Conservation (phyloP, 192 early-diverging fungal species). For the Dissophora ornata region DNA sequence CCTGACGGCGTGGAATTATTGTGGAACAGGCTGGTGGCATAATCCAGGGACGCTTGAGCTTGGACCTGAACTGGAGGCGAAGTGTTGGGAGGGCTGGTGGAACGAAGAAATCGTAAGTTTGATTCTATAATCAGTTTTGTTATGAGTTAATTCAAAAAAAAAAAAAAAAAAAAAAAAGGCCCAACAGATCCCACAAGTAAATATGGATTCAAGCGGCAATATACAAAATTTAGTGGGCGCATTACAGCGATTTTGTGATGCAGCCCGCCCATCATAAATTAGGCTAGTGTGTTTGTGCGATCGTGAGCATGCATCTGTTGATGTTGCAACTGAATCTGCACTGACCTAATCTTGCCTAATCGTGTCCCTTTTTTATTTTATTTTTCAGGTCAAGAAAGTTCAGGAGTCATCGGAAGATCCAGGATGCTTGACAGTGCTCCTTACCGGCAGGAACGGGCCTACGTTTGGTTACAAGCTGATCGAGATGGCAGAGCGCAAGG, state of each 20-base stretch:
- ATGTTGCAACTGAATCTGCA: not conserved
- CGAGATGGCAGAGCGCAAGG: constrained; percentile 44
- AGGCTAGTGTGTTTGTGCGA: not conserved
- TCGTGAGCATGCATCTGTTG: too few species aligned
- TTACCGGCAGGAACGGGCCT: constrained; percentile 46
- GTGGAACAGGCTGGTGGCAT: constrained; percentile 68
- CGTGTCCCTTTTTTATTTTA: not conserved
- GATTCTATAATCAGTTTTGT: too few species aligned
- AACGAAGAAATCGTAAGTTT: constrained; percentile 49
- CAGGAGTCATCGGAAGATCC: constrained; percentile 53
- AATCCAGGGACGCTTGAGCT: constrained; percentile 65
- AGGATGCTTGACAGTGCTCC: constrained; percentile 42
- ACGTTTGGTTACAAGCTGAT: constrained; percentile 56
- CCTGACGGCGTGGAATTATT: constrained; percentile 61
- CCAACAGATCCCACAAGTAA: too few species aligned
- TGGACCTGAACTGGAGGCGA: constrained; percentile 26
- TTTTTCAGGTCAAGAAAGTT: constrained; percentile 58
- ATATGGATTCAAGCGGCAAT: too few species aligned
- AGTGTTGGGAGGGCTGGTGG: constrained; percentile 51
- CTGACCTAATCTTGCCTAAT: not conserved
- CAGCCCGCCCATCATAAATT: too few species aligned
- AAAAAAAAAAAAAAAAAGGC: too few species aligned
- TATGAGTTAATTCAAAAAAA: too few species aligned
- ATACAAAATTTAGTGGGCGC: too few species aligned
- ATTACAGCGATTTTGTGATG: too few species aligned